A percentile compares a stretch with the other conserved stretches of the same genome.
phyloP scores from a whole-genome alignment of 2,329 filamentous ascomycete species.

The Trichoderma lentiforme region DNA sequence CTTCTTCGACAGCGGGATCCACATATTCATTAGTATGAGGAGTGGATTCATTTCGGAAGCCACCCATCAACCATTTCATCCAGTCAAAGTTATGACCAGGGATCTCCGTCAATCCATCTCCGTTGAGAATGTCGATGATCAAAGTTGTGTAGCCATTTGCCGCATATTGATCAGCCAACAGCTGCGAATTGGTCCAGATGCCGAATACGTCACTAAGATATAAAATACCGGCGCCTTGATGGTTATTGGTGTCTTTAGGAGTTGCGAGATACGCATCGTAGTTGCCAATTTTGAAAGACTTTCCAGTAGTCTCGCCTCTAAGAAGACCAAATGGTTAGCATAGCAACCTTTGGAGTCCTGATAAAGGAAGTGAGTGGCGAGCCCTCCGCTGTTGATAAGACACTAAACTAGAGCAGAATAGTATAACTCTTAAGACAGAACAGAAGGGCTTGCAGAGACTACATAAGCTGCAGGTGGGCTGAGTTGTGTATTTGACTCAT shows the following conservation, averaged over 20 bases:
- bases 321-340: neutral
- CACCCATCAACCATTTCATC: slow-evolving; percentile 36
- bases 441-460: neutral
- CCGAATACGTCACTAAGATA: slow-evolving; percentile 39
- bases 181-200: slow-evolving; percentile 40
- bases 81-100: slow-evolving; percentile 30
- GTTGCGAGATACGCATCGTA: slow-evolving; percentile 51
- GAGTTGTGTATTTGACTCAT: neutral
- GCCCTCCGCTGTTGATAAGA: neutral
- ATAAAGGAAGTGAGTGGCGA: neutral
- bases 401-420: neutral
- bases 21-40: slow-evolving; percentile 36
- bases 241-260: slow-evolving; percentile 32
- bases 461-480: neutral
- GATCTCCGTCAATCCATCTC: slow-evolving; percentile 32
- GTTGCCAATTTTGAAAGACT: slow-evolving; percentile 41
- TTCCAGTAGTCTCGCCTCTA: slow-evolving; percentile 49
- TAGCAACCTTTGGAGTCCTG: neutral
- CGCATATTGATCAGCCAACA: slow-evolving; percentile 41
- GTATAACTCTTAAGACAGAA: neutral
- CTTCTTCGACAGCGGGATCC: slow-evolving; percentile 29
- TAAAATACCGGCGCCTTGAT: slow-evolving; percentile 32
- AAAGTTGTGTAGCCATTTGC: slow-evolving; percentile 39
- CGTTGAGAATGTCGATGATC: slow-evolving; percentile 39
- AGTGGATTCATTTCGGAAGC: slow-evolving; percentile 43